Percentiles rank a stretch among this genome's conserved stretches.
phyloP scores from a whole-genome alignment of 306 rosid species.

The Fragaria iinumae region DNA sequence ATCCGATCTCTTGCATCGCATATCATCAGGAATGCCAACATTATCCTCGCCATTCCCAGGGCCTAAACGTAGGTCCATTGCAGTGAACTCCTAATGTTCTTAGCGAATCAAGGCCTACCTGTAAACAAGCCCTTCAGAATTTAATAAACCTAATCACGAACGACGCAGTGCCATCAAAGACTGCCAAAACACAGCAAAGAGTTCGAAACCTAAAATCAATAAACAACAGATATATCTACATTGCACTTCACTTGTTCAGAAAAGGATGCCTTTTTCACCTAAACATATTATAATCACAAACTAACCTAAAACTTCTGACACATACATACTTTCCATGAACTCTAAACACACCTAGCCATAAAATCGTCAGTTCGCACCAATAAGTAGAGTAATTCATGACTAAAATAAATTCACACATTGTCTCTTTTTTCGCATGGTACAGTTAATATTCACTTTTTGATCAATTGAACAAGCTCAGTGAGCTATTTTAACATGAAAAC shows the following conservation, averaged over 20 bases:
- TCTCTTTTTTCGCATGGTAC: neutral
- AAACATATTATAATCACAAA: too few relatives aligned
- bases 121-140: neutral
- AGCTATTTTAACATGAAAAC: neutral
- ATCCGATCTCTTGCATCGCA: slow-evolving; percentile 95
- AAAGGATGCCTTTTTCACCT: neutral
- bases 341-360: neutral
- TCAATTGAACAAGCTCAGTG: neutral
- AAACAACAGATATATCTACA: neutral
- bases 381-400: neutral
- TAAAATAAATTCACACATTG: neutral
- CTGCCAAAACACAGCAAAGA: neutral
- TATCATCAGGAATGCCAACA: slow-evolving; percentile 83
- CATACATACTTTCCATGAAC: neutral
- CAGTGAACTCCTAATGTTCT: neutral
- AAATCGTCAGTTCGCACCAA: neutral
- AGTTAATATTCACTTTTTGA: neutral
- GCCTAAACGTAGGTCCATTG: slow-evolving; percentile 57
- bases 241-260: neutral
- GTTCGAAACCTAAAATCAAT: neutral
- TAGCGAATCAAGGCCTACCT: neutral
- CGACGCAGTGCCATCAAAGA: neutral
- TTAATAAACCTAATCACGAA: neutral
- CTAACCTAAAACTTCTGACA: neutral
- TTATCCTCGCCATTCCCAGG: slow-evolving; percentile 65